Percentiles rank a stretch among this genome's conserved stretches.
Conservation (phyloP, 2,329 filamentous ascomycete genomes). For the Pseudocercospora eumusae region DNA sequence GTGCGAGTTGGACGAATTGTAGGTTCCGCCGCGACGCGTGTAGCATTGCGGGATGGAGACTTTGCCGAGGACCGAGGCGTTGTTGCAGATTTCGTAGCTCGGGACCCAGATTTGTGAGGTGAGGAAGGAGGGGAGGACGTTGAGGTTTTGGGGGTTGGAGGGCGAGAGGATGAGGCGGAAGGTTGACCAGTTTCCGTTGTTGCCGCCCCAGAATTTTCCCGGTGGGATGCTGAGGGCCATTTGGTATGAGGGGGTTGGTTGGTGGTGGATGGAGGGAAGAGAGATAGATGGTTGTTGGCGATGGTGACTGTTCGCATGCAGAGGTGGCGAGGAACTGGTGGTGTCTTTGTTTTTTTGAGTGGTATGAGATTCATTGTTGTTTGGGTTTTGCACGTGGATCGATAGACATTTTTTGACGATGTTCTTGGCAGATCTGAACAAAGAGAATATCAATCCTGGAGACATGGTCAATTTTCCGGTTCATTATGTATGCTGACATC, state of each 20-base stretch:
- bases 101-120: conserved; percentile 12
- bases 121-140: conserved; percentile 6
- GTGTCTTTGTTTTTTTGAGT: not conserved
- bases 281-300: not conserved
- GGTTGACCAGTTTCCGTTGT: conserved; percentile 13
- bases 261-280: not conserved
- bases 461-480: not conserved
- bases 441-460: not conserved
- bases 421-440: not conserved
- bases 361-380: not conserved
- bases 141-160: conserved; percentile 3
- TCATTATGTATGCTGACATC: not conserved
- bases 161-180: not conserved
- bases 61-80: not conserved
- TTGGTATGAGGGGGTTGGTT: not conserved
- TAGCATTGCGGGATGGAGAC: not conserved
- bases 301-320: not conserved
- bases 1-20: not conserved
- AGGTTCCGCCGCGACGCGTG: not conserved
- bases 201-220: conserved; percentile 7
- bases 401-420: not conserved
- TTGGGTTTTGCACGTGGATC: not conserved
- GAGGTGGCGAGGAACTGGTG: not conserved
- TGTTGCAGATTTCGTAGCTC: not conserved
- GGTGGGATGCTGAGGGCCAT: conserved; percentile 11